Evolutionary conservation across 495 filamentous ascomycete genomes (phyloP).

Genomic region (Penicillium maclennaniae): DNA sequence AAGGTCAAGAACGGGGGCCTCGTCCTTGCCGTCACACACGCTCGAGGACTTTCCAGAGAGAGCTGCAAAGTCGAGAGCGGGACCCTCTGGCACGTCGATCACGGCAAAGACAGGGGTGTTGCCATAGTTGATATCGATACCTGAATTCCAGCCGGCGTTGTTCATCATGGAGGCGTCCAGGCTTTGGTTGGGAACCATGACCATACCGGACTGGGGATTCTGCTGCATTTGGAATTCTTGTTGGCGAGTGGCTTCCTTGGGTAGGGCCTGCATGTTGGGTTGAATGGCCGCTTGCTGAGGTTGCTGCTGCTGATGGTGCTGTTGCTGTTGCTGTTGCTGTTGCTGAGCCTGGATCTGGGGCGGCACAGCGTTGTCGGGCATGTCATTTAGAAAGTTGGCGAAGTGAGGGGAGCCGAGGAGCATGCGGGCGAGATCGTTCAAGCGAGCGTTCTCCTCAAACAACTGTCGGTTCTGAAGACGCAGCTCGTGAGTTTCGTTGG

Average conservation of each 20-base stretch:
- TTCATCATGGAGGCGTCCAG: conserved; percentile 61
- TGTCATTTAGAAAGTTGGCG: conserved; percentile 71
- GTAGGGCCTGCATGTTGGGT: conserved; percentile 31
- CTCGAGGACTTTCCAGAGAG: conserved; percentile 65
- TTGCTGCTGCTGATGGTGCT: conserved; percentile 38
- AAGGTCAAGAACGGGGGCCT: conserved; percentile 46
- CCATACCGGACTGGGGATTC: conserved; percentile 61
- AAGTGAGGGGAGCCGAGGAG: conserved; percentile 86
- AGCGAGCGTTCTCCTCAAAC: conserved; percentile 73
- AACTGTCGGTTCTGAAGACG: conserved; percentile 68
- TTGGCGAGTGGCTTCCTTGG: conserved; percentile 58
- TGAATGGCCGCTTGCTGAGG: conserved; percentile 34
- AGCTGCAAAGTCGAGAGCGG: conserved; percentile 55
- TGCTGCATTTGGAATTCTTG: conserved; percentile 56
- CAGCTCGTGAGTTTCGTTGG: conserved; percentile 68
- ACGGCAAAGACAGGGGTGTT: conserved; percentile 78
- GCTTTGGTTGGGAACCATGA: conserved; percentile 70
- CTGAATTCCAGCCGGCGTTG: conserved; percentile 23
- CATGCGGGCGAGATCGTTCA: conserved; percentile 73
- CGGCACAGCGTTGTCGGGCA: conserved; percentile 53
- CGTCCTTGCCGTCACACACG: conserved; percentile 44
- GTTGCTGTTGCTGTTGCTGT: conserved; percentile 36
- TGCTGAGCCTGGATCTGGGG: conserved; percentile 33
- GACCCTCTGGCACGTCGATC: conserved; percentile 67
- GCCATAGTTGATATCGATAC: conserved; percentile 51